A percentile compares a stretch with the other conserved stretches of the same genome.
Conservation (phyloP, 768 basidiomycete genomes). For the Lactarius sp. region DNA sequence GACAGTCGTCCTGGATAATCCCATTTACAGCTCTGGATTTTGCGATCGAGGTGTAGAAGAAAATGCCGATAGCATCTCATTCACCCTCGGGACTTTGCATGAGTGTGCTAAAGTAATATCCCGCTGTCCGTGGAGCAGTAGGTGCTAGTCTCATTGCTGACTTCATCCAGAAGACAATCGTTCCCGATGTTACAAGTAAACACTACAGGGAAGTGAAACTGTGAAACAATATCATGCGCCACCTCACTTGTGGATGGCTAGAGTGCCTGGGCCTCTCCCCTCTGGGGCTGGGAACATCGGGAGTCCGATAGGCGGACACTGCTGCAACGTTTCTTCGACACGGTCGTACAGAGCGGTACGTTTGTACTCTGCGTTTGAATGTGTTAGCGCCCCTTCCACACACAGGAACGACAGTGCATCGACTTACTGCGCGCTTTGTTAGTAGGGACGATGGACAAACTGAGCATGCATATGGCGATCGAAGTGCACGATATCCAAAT, state of each 20-base stretch:
- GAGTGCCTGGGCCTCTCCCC: background rate
- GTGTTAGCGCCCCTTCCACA: background rate
- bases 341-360: conserved; percentile 10
- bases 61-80: too few species aligned
- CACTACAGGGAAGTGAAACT: background rate
- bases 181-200: background rate
- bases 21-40: too few species aligned
- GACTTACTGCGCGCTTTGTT: conserved; percentile 1
- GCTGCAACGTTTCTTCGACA: conserved; percentile 12
- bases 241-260: background rate
- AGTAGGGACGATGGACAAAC: background rate
- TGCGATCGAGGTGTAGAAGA: too few species aligned
- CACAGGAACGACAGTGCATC: background rate
- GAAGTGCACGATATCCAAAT: conserved; percentile 19
- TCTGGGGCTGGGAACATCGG: background rate
- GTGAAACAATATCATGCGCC: too few species aligned
- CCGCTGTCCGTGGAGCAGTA: too few species aligned
- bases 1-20: too few species aligned
- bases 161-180: too few species aligned
- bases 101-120: background rate
- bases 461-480: background rate
- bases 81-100: background rate
- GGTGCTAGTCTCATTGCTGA: too few species aligned
- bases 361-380: conserved; percentile 5
- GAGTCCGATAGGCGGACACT: conserved; percentile 7